phyloP scores from a whole-genome alignment of 2,329 filamentous ascomycete genomes.

The Chaetomium globosum region DNA sequence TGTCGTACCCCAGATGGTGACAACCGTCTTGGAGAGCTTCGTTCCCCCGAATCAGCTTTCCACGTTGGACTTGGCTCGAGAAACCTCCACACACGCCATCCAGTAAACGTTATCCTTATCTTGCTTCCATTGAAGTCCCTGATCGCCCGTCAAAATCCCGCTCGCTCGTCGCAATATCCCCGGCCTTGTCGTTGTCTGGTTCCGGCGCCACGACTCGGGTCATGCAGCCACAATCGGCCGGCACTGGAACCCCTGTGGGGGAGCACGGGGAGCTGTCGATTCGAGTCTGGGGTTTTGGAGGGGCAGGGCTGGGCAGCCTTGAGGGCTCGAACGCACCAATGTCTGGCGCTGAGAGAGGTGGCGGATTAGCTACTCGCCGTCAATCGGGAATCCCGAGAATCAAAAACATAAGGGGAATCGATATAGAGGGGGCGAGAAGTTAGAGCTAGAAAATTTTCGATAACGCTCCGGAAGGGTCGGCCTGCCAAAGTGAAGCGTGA shows the following conservation, averaged over 20 bases:
- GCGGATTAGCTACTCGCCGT: neutral
- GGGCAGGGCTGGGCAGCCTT: constrained; percentile 15
- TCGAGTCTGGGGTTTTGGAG: constrained; percentile 17
- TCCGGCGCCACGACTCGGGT: constrained; percentile 26
- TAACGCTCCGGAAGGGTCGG: constrained; percentile 27
- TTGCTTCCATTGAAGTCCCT: constrained; percentile 15
- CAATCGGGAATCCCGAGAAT: constrained; percentile 11
- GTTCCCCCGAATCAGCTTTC: constrained; percentile 24
- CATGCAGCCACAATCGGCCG: constrained; percentile 29
- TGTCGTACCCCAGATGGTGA: constrained; percentile 29
- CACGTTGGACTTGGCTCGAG: constrained; percentile 7
- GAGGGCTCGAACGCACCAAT: neutral
- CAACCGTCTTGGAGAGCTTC: constrained; percentile 20
- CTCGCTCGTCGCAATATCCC: constrained; percentile 13
- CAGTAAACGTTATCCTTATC: neutral
- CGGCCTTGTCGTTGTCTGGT: constrained; percentile 17
- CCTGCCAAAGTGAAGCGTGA: neutral
- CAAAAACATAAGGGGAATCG: neutral
- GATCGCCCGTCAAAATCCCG: neutral
- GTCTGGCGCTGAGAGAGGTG: neutral
- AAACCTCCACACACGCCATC: neutral
- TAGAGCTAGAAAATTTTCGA: constrained; percentile 16
- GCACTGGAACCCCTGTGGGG: constrained; percentile 15
- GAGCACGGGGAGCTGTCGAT: neutral
- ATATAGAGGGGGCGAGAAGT: neutral